These are phyloP conservation scores for Hymenoscyphus fructigenus DNA, from an alignment of 2,329 filamentous ascomycete genomes.

Conservation along the genomic window DNA sequence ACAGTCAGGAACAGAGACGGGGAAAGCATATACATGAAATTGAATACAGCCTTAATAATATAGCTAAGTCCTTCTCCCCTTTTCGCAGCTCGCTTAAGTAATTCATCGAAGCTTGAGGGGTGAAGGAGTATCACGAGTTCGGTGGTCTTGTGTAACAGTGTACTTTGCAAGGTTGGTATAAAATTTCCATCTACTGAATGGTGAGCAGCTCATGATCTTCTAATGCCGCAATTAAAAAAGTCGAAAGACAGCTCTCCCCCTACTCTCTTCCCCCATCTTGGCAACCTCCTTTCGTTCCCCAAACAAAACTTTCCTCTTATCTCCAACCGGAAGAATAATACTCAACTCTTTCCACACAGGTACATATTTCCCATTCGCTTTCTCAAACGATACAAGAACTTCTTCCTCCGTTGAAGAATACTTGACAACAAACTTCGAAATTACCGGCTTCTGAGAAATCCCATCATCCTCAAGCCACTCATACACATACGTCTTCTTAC, in stretches of 20 bases:
- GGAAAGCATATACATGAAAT: no score
- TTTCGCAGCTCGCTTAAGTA: no score
- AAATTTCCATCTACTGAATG: no score
- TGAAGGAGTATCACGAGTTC: no score
- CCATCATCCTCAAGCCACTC: conserved; percentile 60
- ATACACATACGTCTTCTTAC: conserved; percentile 39
- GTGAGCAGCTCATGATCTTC: no score
- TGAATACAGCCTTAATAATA: no score
- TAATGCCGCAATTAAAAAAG: not conserved
- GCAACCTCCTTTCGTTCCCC: not conserved
- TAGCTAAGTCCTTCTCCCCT: no score
- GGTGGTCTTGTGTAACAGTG: no score
- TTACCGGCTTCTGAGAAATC: conserved; percentile 42
- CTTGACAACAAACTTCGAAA: conserved; percentile 44
- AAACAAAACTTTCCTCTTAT: conserved; percentile 32
- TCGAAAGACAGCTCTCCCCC: not conserved
- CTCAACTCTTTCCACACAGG: conserved; percentile 51
- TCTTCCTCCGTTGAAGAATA: conserved; percentile 46
- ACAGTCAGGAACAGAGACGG: no score
- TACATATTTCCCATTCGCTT: conserved; percentile 43
- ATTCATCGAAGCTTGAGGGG: no score
- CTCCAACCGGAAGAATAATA: conserved; percentile 51
- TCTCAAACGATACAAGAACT: conserved; percentile 44
- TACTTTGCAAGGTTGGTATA: no score
- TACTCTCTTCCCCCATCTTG: not conserved